Percentiles rank a stretch among this genome's conserved stretches.
Conservation (phyloP, 306 rosid species). For the Vicia sativa region DNA sequence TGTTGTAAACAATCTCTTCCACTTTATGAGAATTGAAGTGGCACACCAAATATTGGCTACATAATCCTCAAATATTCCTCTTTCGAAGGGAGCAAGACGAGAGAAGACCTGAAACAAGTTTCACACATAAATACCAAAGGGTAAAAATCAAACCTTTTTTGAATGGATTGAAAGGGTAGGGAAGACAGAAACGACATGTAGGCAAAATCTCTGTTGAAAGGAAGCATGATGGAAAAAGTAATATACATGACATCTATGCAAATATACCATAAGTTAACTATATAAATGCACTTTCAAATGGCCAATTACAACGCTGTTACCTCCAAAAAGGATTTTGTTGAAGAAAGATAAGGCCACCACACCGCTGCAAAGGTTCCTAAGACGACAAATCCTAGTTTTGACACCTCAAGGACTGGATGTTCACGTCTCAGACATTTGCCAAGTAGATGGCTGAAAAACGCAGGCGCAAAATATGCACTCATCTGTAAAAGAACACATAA, state of each 20-base stretch:
- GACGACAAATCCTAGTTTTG: constrained; percentile 77
- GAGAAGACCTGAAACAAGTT: constrained; percentile 68
- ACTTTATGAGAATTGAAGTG: constrained; percentile 77
- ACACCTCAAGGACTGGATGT: constrained; percentile 71
- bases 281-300: constrained; percentile 4
- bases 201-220: no score
- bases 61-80: constrained; percentile 93
- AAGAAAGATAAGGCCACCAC: constrained; percentile 92
- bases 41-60: constrained; percentile 98
- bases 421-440: constrained; percentile 74
- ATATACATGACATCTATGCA: background rate
- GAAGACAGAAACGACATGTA: no score
- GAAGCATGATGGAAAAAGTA: background rate
- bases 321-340: constrained; percentile 64
- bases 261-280: background rate
- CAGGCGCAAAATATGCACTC: constrained; percentile 93
- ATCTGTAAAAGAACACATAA: constrained; percentile 57
- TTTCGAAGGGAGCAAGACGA: constrained; percentile 90
- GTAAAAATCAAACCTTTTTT: constrained; percentile 9
- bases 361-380: constrained; percentile 70
- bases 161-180: no score
- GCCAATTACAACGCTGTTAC: constrained; percentile 39
- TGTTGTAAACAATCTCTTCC: constrained; percentile 82
- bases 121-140: constrained; percentile 24
- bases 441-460: constrained; percentile 86